A percentile compares a stretch with the other conserved stretches of the same genome.
phyloP scores from a whole-genome alignment of 1,139 yeast genomes.

The Blastobotrys buckinghamii region DNA sequence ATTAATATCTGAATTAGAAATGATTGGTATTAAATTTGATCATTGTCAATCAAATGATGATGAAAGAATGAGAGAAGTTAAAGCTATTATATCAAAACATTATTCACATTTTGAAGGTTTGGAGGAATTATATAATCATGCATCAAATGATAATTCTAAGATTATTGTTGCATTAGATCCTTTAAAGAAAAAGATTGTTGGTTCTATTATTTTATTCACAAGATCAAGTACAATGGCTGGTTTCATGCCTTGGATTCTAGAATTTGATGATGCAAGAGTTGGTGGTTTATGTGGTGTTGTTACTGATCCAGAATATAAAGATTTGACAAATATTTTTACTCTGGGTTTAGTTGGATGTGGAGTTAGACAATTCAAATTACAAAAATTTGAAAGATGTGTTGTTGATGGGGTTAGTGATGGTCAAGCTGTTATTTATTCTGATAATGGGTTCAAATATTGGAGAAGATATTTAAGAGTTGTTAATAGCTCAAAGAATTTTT shows the following conservation, averaged over 20 bases:
- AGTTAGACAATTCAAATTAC: slow-evolving; percentile 44
- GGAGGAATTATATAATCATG: slow-evolving; percentile 28
- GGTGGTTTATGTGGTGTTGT: slow-evolving; percentile 57
- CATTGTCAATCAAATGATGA: slow-evolving; percentile 36
- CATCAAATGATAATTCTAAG: slow-evolving; percentile 29
- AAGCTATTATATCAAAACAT: slow-evolving; percentile 28
- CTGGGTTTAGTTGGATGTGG: slow-evolving; percentile 57
- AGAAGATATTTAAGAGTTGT: slow-evolving; percentile 19
- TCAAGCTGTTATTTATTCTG: slow-evolving; percentile 29
- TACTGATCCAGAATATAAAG: slow-evolving; percentile 50
- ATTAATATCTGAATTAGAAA: slow-evolving; percentile 51
- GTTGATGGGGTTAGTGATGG: slow-evolving; percentile 26
- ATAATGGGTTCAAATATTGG: slow-evolving; percentile 28
- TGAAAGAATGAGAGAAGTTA: slow-evolving; percentile 20
- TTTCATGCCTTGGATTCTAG: slow-evolving; percentile 46
- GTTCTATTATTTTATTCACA: slow-evolving; percentile 50
- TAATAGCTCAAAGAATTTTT: slow-evolving; percentile 3
- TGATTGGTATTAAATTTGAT: slow-evolving; percentile 56
- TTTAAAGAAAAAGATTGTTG: slow-evolving; percentile 48
- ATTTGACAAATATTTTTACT: slow-evolving; percentile 50
- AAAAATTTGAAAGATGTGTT: slow-evolving; percentile 31
- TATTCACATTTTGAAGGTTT: slow-evolving; percentile 25
- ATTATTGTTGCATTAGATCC: slow-evolving; percentile 56
- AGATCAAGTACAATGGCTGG: slow-evolving; percentile 43
- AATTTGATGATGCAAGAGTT: slow-evolving; percentile 33